Evolutionary conservation across 306 rosid genomes (phyloP), one percentile per base, ranked within the genome.

Genomic region (Cicer yamashitae): DNA sequence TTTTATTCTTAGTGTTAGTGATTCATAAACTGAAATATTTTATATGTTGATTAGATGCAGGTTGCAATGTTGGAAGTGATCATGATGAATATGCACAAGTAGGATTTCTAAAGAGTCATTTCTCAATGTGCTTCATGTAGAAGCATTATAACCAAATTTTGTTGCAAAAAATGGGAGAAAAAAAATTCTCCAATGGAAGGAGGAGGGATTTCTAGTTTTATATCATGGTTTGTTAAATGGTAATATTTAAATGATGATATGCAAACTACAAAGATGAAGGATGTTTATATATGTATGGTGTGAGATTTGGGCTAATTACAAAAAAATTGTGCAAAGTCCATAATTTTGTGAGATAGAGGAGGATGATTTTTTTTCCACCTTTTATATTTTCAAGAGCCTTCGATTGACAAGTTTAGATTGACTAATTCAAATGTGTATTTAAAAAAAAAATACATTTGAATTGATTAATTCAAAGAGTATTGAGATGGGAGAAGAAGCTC

Each of bases 311-410:
- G 70, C 18, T 51, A 68, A 7, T 43, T 61, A 56, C 67, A 73
- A 72, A 54, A 73, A 25, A 30, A 2, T 14, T 58, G 60, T 58
- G 50, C 8, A 20, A 57, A 17, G 41, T 69, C 74, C 83, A 74
- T 77, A 65, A 84, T 76, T 83, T 77, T 83, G 75, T 14, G 65
- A 59, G 77, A 61, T 76, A 59, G 48, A 37, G 50, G 45, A 70
- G 82, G 51, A 30, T 30, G 34, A 30, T 30, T 30, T 30, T 30
- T 30, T 30, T 3, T 30, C 5, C 2, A 0, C 34, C 5, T 30
- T 30, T 30, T 30, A 30, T 30, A 30, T 30, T 30, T 30, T 30
- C 5, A 30, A 3, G 5, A 30, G 5, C 5, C 34, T 30, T 0
- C 5, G 3, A 30, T 30, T 3, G 5, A 30, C 3, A 30, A 4